Percentiles rank a stretch among this genome's conserved stretches.
Evolutionary conservation across 768 basidiomycete species (phyloP).

Genomic region (Leccinellum rugosiceps): DNA sequence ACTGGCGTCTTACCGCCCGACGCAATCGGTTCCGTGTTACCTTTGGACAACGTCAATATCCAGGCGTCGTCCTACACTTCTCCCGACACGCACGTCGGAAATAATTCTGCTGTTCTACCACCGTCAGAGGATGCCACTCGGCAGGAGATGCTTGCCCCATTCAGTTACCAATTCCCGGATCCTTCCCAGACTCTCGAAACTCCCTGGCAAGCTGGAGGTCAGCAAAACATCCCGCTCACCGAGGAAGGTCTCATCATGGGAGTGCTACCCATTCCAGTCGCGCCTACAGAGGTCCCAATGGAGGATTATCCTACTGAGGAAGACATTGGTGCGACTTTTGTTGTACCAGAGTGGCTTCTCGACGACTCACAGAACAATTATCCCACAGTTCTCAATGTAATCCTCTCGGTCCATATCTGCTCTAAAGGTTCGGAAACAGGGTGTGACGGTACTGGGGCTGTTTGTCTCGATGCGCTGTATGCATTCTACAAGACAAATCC

Average conservation of each 20-base stretch:
- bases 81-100: not conserved
- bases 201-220: not conserved
- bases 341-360: too few species aligned
- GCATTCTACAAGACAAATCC: too few species aligned
- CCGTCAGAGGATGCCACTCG: not conserved
- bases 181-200: not conserved
- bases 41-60: not conserved
- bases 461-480: not conserved
- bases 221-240: not conserved
- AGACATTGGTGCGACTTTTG: not conserved
- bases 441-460: not conserved
- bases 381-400: too few species aligned
- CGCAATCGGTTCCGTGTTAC: not conserved
- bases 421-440: rapidly evolving
- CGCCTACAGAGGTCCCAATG: too few species aligned
- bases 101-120: not conserved
- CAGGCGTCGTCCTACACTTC: not conserved
- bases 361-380: too few species aligned
- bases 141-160: not conserved
- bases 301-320: not conserved
- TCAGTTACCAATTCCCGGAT: not conserved
- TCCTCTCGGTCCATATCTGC: not conserved
- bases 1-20: not conserved
- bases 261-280: not conserved
- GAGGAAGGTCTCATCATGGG: not conserved